Evolutionary conservation across 2,329 filamentous ascomycete species (phyloP).

Genomic region (Hypoxylon sp.): DNA sequence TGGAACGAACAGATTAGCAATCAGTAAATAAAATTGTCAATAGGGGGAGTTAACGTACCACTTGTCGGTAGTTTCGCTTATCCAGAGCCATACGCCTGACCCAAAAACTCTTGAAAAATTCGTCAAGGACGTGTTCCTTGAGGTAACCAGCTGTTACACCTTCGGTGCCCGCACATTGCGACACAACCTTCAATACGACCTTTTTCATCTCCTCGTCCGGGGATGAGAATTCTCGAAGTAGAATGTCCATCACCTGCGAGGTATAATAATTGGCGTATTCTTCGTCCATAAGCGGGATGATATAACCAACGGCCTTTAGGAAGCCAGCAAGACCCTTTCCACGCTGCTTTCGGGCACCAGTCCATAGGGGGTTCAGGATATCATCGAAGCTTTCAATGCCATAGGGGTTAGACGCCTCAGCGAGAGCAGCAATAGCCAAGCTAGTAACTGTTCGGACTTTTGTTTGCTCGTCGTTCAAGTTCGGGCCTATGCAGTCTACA

Average conservation of each 20-base stretch:
- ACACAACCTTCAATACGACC: conserved; percentile 96
- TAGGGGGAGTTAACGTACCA: conserved; percentile 57
- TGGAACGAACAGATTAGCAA: conserved; percentile 29
- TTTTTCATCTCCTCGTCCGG: conserved; percentile 99
- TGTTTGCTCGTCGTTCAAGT: conserved; percentile 96
- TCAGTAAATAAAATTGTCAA: neutral
- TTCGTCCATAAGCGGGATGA: conserved; percentile 99
- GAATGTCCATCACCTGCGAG: conserved; percentile 97
- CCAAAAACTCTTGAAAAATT: conserved; percentile 99
- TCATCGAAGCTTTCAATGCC: conserved; percentile 99
- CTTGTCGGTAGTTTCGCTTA: conserved; percentile 97
- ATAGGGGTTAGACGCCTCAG: conserved; percentile 96
- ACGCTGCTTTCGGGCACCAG: conserved; percentile 93
- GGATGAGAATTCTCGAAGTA: conserved; percentile 94
- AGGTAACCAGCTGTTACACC: conserved; percentile 95
- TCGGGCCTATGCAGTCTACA: conserved; percentile 95
- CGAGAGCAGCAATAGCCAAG: conserved; percentile 92
- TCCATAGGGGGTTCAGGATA: conserved; percentile 97
- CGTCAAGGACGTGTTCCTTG: conserved; percentile 93
- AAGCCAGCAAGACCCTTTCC: conserved; percentile 97
- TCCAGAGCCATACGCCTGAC: conserved; percentile 96
- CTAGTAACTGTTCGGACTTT: conserved; percentile 98
- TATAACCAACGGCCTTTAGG: conserved; percentile 96
- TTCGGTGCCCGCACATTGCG: conserved; percentile 93
- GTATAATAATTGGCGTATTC: conserved; percentile 99